phyloP scores from a whole-genome alignment of 257 asterid species.

The Solanum megistacrolobum region DNA sequence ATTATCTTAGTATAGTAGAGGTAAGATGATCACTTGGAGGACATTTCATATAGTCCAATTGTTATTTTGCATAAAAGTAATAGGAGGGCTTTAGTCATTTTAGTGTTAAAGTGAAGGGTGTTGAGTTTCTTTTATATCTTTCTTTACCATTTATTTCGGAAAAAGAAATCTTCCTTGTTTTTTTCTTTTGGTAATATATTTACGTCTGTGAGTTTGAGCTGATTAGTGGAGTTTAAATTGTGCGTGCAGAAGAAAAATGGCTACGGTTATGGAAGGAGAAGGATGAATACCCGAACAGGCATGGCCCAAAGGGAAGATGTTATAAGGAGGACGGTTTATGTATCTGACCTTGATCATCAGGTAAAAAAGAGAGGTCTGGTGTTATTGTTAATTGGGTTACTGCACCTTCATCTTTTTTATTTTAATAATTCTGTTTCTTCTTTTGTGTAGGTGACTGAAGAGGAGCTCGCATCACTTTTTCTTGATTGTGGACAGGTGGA shows the following conservation, averaged over 20 bases:
- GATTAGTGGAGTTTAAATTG: slow-evolving; percentile 3
- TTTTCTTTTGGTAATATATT: background rate
- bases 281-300: slow-evolving; percentile 41
- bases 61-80: background rate
- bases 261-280: slow-evolving; percentile 22
- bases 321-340: slow-evolving; percentile 52
- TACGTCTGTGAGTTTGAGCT: background rate
- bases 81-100: background rate
- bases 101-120: background rate
- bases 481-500: slow-evolving; percentile 51
- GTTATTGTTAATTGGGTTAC: background rate
- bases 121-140: background rate
- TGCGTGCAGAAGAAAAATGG: slow-evolving; percentile 27
- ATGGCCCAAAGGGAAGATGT: slow-evolving; percentile 52
- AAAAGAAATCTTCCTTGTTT: background rate
- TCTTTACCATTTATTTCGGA: background rate
- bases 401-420: background rate
- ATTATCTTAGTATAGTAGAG: background rate
- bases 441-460: slow-evolving; percentile 39
- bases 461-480: slow-evolving; percentile 50
- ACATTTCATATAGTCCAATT: background rate
- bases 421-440: background rate
- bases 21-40: background rate
- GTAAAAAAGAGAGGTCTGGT: slow-evolving; percentile 3
- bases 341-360: slow-evolving; percentile 63